phyloP scores from a whole-genome alignment of 129 eudicot genomes.

The Centella asiatica region DNA sequence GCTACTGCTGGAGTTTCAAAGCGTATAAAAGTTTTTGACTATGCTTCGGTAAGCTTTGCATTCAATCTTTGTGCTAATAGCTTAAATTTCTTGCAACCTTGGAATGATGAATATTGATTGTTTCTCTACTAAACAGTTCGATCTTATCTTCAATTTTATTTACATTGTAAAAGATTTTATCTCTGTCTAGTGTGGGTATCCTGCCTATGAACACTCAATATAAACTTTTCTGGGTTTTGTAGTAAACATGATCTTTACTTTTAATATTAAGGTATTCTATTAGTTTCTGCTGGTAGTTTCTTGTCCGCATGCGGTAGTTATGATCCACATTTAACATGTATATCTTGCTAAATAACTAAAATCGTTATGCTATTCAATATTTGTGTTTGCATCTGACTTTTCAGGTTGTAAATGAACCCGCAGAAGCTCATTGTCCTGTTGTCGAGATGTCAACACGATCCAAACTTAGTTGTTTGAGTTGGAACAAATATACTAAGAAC shows the following conservation, averaged over 20 bases:
- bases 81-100: too few species aligned
- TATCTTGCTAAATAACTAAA: background rate
- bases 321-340: background rate
- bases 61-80: too few species aligned
- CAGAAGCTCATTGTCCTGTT: constrained; percentile 60
- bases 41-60: constrained; percentile 48
- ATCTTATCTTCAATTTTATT: too few species aligned
- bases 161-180: too few species aligned
- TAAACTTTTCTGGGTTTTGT: too few species aligned
- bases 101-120: too few species aligned
- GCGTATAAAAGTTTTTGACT: constrained; percentile 61
- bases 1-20: constrained; percentile 83
- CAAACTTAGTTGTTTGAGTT: constrained; percentile 72
- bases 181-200: too few species aligned
- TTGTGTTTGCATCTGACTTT: constrained; percentile 6
- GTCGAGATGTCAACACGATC: constrained; percentile 68
- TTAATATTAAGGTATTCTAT: background rate
- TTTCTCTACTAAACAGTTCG: too few species aligned
- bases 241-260: background rate
- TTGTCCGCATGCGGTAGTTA: background rate
- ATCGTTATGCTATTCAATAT: background rate
- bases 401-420: constrained; percentile 67
- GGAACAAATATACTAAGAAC: constrained; percentile 61
- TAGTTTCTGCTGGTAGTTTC: background rate
- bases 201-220: too few species aligned